Evolutionary conservation across 106 monocot genomes (phyloP).

Genomic region (Acorus gramineus): DNA sequence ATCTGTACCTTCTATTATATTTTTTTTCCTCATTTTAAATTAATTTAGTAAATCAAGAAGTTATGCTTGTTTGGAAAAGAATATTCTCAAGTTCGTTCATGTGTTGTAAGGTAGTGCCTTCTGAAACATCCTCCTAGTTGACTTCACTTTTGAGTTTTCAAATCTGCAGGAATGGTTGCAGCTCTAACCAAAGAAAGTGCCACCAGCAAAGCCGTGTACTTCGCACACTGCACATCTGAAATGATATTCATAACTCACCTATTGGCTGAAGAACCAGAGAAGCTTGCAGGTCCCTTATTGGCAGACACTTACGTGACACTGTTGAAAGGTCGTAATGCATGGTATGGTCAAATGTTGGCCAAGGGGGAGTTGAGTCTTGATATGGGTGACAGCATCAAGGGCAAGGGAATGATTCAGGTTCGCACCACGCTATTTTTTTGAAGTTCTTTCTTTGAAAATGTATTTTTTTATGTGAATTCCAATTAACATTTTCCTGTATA

Average conservation of each 20-base stretch:
- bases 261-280: slow-evolving; percentile 83
- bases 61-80: too few species aligned
- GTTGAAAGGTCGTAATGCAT: slow-evolving; percentile 92
- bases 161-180: slow-evolving; percentile 75
- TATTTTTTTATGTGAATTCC: too few species aligned
- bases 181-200: slow-evolving; percentile 96
- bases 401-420: slow-evolving; percentile 99
- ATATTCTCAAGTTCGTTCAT: too few species aligned
- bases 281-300: slow-evolving; percentile 85
- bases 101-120: too few species aligned
- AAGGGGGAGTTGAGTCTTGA: slow-evolving; percentile 75
- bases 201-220: slow-evolving; percentile 92
- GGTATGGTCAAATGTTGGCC: slow-evolving; percentile 93
- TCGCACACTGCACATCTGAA: slow-evolving; percentile 93
- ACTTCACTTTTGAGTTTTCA: neutral
- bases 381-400: slow-evolving; percentile 98
- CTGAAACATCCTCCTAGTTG: too few species aligned
- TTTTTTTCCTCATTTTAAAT: too few species aligned
- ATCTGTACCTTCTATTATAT: too few species aligned
- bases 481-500: too few species aligned
- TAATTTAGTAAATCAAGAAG: too few species aligned
- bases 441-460: too few species aligned
- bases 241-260: slow-evolving; percentile 98
- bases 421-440: neutral
- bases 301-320: slow-evolving; percentile 94